Evolutionary conservation across 129 eudicot species (phyloP), one percentile per base, ranked within the genome.

Genomic region (Tagetes erecta): DNA sequence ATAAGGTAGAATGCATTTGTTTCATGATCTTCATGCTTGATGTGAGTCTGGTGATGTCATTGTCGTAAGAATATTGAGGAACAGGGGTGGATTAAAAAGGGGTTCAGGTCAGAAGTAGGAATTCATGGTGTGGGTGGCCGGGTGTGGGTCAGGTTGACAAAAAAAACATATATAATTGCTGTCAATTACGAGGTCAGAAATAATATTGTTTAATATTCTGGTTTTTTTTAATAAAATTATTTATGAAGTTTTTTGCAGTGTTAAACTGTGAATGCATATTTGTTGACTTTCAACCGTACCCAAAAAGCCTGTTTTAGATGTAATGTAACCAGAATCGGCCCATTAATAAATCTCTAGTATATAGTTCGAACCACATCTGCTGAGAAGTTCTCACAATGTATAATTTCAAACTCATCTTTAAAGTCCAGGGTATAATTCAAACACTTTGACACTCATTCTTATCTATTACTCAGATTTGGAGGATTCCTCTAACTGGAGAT

Each of bases 401-500:
- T 66, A 30, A 40, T 51, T 65, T n/a, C 27, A 20, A 20, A 34
- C 50, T 14, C 47, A 30, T 72, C 42, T 47, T 53, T 52, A 13
- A 55, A 52, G 33, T 36, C 56, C 33, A 27, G 34, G 50, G 53
- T 53, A 64, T 27, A 64, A 50, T 41, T 67, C 49, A 60, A 8
- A 40, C 13, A 45, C 4, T 51, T 38, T 51, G 39, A 76, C 46
- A 53, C 31, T 40, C 14, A 50, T 64, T 53, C 52, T 8, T 47
- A 5, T 36, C 8, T 20, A 35, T 64, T 55, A 10, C 64, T 14
- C 78, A 94, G 98, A 79, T 94, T 49, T 90, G 93, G 96, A 90
- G 98, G 85, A 83, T 83, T 76, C 70, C 98, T 53, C 74, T 90
- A 31, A 72, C 13, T 13, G 97, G 87, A 67, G 93, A 86, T 75